Evolutionary conservation across 306 rosid genomes (phyloP), one percentile per base, ranked within the genome.

Genomic region (Glycyrrhiza uralensis): DNA sequence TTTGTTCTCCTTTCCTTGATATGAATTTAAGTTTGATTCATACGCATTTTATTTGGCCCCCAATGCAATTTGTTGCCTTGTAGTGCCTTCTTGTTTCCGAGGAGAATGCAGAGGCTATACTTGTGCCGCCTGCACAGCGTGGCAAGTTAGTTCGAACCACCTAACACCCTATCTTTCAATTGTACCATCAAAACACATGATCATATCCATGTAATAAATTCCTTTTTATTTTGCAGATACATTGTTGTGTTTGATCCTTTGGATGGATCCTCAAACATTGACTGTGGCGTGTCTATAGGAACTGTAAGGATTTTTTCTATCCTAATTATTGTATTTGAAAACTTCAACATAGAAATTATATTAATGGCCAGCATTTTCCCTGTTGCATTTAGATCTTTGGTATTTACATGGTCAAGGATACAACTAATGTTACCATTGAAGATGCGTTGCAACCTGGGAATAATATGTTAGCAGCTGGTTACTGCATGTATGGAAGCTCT

Each of bases 401-500:
- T 74, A 94, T 91, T 63, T 94, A 94, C 70, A 65, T 29, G 72
- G 84, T 72, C 59, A 80, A 85, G 29, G 89, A 89, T 72, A 71
- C 71, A 39, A 22, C 58, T 14, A 80, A 87, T 26, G 90, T 92
- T 38, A 54, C 71, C 45, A 44, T 89, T 46, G 86, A 83, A 57
- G 92, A 87, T 45, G 92, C 87, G 30, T 62, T 94, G 86, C 97
- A 87, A 86, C 87, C 97, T 18, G 98, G 98, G 44, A 91, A 58
- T 76, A 81, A 57, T 20, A 66, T 89, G 85, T 1, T 94, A 72
- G 97, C 96, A 61, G 97, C 98, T 60, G 98, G 98, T 74, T 94
- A 94, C 76, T 94, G 97, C 88, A 89, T 94, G 96, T 94, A 94
- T 61, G 97, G 97, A 68, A 94, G 98, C 87, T 94, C 96, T 75